phyloP scores from a whole-genome alignment of 1,139 yeast species.

The Sugiyamaella sp. region DNA sequence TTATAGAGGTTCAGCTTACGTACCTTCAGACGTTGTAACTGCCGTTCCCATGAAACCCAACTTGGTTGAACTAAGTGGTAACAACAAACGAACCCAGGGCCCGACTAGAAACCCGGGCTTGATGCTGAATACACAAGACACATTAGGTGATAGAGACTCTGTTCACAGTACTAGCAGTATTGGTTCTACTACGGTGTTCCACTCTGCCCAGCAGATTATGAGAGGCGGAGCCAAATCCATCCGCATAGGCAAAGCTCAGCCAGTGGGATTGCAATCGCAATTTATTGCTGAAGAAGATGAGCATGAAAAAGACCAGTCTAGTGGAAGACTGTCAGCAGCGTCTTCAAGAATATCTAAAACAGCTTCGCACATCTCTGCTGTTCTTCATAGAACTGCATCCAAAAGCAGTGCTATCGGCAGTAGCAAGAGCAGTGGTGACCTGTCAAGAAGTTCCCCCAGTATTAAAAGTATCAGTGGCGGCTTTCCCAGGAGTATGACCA shows the following conservation, averaged over 20 bases:
- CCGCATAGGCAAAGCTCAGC: constrained; percentile 30
- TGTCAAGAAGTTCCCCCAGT: neutral
- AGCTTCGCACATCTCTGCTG: constrained; percentile 3
- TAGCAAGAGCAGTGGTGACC: neutral
- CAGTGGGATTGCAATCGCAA: constrained; percentile 32
- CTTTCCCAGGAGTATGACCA: neutral
- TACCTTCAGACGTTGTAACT: constrained; percentile 36
- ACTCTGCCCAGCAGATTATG: constrained; percentile 28
- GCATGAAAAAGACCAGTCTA: constrained; percentile 5
- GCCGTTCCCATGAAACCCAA: constrained; percentile 40
- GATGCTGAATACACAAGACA: constrained; percentile 11
- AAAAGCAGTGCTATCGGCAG: neutral
- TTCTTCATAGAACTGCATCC: neutral
- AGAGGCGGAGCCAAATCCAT: constrained; percentile 33
- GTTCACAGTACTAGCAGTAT: constrained; percentile 13
- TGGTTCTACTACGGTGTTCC: constrained; percentile 12
- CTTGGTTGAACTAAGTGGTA: constrained; percentile 36
- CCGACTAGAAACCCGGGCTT: constrained; percentile 15
- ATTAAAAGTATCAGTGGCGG: neutral
- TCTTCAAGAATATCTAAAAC: constrained; percentile 3
- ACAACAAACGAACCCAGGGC: constrained; percentile 9
- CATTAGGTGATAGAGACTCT: constrained; percentile 15
- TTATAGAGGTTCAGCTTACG: constrained; percentile 41
- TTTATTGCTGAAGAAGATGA: constrained; percentile 28
- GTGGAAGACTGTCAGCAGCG: neutral